Evolutionary conservation across 1,284 basidiomycete genomes (phyloP).

Genomic region (Anthracocystis panici-leucophaei): DNA sequence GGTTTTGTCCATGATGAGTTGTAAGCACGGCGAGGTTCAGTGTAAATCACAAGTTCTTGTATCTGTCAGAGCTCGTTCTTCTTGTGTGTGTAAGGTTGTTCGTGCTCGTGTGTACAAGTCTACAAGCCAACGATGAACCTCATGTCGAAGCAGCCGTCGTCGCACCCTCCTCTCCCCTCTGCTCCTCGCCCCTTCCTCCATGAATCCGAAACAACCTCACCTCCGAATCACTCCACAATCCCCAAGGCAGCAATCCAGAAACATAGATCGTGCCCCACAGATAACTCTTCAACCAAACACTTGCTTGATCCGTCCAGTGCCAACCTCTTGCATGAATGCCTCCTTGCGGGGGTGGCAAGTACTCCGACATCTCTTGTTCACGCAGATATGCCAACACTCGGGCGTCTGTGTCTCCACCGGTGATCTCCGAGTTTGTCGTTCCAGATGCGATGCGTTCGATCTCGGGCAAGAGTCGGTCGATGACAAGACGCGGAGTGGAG

Average conservation of each 20-base stretch:
- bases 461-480: conserved; percentile 51
- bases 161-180: neutral
- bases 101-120: neutral
- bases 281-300: conserved; percentile 62
- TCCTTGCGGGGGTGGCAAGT: conserved; percentile 31
- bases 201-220: conserved; percentile 45
- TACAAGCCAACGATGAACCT: neutral
- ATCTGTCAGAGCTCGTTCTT: neutral
- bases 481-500: conserved; percentile 35
- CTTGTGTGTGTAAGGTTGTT: neutral
- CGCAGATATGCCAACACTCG: conserved; percentile 58
- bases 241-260: conserved; percentile 44
- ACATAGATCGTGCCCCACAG: conserved; percentile 65
- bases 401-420: conserved; percentile 53
- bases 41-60: neutral
- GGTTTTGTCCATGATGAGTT: conserved; percentile 34
- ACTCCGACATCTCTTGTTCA: conserved; percentile 45
- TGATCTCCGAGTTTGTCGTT: conserved; percentile 23
- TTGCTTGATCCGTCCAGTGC: conserved; percentile 57
- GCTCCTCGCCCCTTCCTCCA: conserved; percentile 2
- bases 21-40: conserved; percentile 10
- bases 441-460: conserved; percentile 56
- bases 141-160: neutral
- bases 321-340: conserved; percentile 46
- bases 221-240: conserved; percentile 54